A percentile compares a stretch with the other conserved stretches of the same genome.
phyloP scores from a whole-genome alignment of 139 green algal species.

The Chlorella sorokiniana region DNA sequence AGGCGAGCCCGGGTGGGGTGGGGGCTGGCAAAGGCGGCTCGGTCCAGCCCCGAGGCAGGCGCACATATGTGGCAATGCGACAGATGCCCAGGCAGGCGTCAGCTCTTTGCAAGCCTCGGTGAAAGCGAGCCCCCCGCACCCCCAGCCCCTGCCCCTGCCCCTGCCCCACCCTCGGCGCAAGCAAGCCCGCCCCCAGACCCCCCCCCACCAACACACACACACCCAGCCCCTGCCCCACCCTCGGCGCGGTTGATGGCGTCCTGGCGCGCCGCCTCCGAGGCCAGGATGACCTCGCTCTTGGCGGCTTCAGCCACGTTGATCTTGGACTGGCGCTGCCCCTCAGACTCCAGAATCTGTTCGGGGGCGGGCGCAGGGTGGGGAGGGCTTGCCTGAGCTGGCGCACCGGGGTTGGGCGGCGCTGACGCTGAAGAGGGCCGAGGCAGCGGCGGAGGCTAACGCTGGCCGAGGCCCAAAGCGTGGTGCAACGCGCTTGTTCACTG shows the following conservation, averaged over 20 bases:
- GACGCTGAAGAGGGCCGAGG: too few relatives aligned
- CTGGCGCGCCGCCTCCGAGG: slow-evolving; percentile 79
- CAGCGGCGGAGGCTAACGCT: too few relatives aligned
- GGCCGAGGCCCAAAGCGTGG: too few relatives aligned
- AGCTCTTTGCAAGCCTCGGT: too few relatives aligned
- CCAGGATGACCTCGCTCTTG: slow-evolving; percentile 87
- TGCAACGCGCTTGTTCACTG: too few relatives aligned
- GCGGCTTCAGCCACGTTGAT: slow-evolving; percentile 96
- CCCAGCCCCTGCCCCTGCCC: not conserved
- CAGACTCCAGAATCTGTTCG: slow-evolving; percentile 68
- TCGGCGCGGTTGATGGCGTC: slow-evolving; percentile 88
- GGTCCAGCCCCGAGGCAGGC: not conserved
- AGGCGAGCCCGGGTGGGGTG: too few relatives aligned
- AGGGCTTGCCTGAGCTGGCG: not conserved
- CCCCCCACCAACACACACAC: slow-evolving; percentile 60
- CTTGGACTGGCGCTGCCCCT: slow-evolving; percentile 84
- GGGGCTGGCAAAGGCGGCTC: not conserved
- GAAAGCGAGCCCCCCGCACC: not conserved
- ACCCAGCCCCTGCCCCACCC: slow-evolving; percentile 60
- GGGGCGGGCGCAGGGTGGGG: slow-evolving; percentile 59
- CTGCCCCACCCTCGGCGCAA: not conserved
- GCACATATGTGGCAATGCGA: not conserved
- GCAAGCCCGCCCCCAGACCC: slow-evolving; percentile 39
- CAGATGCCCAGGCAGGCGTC: too few relatives aligned
- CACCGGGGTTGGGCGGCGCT: too few relatives aligned